phyloP scores from a whole-genome alignment of 129 eudicot species.

The Silybum marianum region DNA sequence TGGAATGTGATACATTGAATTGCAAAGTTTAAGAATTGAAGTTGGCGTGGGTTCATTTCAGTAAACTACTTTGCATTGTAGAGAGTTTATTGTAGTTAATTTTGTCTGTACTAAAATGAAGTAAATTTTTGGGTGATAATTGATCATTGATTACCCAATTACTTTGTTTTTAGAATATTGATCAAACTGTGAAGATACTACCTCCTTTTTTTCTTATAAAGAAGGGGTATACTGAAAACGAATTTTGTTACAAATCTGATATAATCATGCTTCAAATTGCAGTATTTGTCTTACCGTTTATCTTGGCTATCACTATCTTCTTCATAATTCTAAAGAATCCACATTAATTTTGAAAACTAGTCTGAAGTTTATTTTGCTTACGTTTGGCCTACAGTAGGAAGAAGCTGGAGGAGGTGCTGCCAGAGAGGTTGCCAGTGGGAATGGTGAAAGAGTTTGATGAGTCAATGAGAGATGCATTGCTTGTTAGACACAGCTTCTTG shows the following conservation, averaged over 20 bases:
- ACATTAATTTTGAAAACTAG: not conserved
- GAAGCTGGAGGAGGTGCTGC: slow-evolving; percentile 63
- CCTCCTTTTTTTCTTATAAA: not conserved
- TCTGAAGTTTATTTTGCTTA: not conserved
- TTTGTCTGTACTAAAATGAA: not conserved
- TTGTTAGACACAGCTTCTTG: slow-evolving; percentile 71
- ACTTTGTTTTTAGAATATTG: not conserved
- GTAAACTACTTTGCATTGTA: too few species aligned
- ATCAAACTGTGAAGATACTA: not conserved
- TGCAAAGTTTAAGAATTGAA: not conserved
- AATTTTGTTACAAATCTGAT: not conserved
- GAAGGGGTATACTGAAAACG: too few species aligned
- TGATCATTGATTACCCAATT: not conserved
- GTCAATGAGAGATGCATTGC: slow-evolving; percentile 70
- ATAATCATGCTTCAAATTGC: too few species aligned
- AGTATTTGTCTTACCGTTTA: too few species aligned
- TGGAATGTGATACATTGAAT: not conserved
- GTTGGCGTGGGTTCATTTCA: not conserved
- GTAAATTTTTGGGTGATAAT: not conserved
- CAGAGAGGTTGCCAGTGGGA: slow-evolving; percentile 87
- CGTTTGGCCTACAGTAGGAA: slow-evolving; percentile 47
- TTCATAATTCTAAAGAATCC: not conserved
- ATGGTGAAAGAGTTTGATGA: slow-evolving; percentile 93
- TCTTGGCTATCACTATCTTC: not conserved
- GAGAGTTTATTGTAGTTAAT: not conserved